These are phyloP conservation scores for Rehmannia glutinosa DNA, from an alignment of 257 asterid species.

Conservation along the genomic window DNA sequence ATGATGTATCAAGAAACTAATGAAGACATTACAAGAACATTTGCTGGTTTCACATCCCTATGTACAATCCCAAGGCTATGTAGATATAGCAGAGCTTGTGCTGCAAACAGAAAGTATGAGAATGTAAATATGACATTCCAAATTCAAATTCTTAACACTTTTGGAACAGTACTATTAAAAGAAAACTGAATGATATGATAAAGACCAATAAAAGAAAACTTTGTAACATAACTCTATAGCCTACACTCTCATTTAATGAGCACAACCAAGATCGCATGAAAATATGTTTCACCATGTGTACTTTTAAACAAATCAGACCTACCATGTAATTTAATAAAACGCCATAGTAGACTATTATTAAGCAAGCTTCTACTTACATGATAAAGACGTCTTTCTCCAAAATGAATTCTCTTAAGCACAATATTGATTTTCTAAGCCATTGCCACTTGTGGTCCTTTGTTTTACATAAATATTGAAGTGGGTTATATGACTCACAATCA, in stretches of 20 bases:
- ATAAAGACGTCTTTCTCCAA: not conserved
- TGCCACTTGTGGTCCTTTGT: too few species aligned
- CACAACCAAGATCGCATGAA: not conserved
- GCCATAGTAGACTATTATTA: not conserved
- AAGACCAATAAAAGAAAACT: not conserved
- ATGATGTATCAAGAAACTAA: constrained; percentile 11
- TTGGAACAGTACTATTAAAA: not conserved
- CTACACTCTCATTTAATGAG: not conserved
- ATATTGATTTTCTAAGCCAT: not conserved
- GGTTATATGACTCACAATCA: too few species aligned
- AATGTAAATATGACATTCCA: constrained; percentile 18
- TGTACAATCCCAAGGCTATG: constrained; percentile 93
- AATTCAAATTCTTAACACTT: not conserved
- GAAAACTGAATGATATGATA: not conserved
- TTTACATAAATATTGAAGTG: too few species aligned
- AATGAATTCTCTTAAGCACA: not conserved
- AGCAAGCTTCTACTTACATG: not conserved
- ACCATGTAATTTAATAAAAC: not conserved
- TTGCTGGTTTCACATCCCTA: constrained; percentile 98
- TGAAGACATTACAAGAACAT: constrained; percentile 79
- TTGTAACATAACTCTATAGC: not conserved
- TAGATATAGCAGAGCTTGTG: constrained; percentile 76
- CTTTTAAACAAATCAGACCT: not conserved
- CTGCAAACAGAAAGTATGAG: constrained; percentile 54
- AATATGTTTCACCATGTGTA: not conserved